phyloP scores from a whole-genome alignment of 2,329 filamentous ascomycete genomes.

The Xylariaceae sp. region DNA sequence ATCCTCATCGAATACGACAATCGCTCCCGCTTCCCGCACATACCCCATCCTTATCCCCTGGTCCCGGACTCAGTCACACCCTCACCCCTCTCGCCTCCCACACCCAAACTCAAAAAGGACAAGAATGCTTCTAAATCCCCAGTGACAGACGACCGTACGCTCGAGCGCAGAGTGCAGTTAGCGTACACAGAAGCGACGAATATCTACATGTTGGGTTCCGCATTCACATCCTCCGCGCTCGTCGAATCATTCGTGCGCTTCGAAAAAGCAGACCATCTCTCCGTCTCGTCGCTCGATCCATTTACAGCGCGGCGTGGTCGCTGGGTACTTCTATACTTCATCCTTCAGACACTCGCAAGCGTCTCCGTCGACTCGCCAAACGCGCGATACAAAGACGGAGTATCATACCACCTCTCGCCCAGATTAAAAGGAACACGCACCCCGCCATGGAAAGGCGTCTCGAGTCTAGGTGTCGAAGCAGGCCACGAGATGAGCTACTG shows the following conservation, averaged over 20 bases:
- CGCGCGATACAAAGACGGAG: slow-evolving; percentile 48
- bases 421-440: slow-evolving; percentile 49
- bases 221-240: slow-evolving; percentile 51
- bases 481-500: slow-evolving; percentile 52
- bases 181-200: slow-evolving; percentile 61
- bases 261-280: slow-evolving; percentile 52
- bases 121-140: slow-evolving; percentile 16
- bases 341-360: slow-evolving; percentile 58
- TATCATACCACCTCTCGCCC: slow-evolving; percentile 57
- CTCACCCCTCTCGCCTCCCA: slow-evolving; percentile 5
- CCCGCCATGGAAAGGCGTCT: slow-evolving; percentile 52
- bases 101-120: slow-evolving; percentile 31
- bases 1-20: slow-evolving; percentile 66
- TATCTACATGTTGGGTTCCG: slow-evolving; percentile 53
- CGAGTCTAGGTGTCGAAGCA: slow-evolving; percentile 32
- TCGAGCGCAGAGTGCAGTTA: slow-evolving; percentile 52
- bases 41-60: slow-evolving; percentile 65
- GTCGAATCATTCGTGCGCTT: slow-evolving; percentile 56
- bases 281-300: slow-evolving; percentile 46
- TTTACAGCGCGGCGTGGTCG: slow-evolving; percentile 55
- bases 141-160: slow-evolving; percentile 20
- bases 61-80: slow-evolving; percentile 53
- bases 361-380: slow-evolving; percentile 57
- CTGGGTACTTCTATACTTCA: slow-evolving; percentile 60
- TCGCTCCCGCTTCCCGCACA: slow-evolving; percentile 59